These are phyloP conservation scores for Lecanoromycetidae sp. DNA, from an alignment of 2,329 filamentous ascomycete genomes.

Conservation along the genomic window DNA sequence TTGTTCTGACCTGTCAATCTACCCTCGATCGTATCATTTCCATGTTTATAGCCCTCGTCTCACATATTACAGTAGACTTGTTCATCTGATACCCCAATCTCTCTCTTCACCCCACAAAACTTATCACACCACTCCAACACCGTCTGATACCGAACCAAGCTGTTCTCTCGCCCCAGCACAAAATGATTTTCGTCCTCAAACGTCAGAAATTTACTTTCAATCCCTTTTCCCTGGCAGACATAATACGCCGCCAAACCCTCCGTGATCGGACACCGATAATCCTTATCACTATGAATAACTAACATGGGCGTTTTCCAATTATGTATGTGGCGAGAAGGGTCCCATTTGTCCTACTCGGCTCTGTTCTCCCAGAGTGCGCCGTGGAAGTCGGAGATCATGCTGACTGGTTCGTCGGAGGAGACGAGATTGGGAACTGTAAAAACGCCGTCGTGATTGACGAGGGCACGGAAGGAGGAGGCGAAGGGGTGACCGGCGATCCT, in stretches of 20 bases:
- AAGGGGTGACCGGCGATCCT: constrained; percentile 23
- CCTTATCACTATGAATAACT: constrained; percentile 78
- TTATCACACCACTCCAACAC: constrained; percentile 56
- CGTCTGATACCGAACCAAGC: constrained; percentile 77
- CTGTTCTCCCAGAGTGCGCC: constrained; percentile 39
- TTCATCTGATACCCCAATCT: background rate
- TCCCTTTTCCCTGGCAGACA: constrained; percentile 48
- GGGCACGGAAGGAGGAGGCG: constrained; percentile 43
- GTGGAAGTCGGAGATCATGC: constrained; percentile 40
- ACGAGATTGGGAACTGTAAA: constrained; percentile 33
- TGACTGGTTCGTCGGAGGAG: constrained; percentile 42
- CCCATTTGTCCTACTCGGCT: constrained; percentile 43
- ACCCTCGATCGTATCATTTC: too few relatives aligned
- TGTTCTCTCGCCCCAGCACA: constrained; percentile 87
- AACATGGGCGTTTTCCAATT: constrained; percentile 81
- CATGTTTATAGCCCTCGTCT: too few relatives aligned
- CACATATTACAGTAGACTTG: too few relatives aligned
- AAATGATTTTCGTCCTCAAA: constrained; percentile 50
- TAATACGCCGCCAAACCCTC: constrained; percentile 82
- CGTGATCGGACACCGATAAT: constrained; percentile 77
- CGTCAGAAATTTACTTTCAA: constrained; percentile 10
- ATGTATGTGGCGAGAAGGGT: constrained; percentile 42
- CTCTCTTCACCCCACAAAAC: background rate
- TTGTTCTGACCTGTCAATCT: too few relatives aligned
- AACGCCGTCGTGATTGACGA: constrained; percentile 43